Evolutionary conservation across 306 rosid species (phyloP).

Genomic region (Pterocarpus santalinus): DNA sequence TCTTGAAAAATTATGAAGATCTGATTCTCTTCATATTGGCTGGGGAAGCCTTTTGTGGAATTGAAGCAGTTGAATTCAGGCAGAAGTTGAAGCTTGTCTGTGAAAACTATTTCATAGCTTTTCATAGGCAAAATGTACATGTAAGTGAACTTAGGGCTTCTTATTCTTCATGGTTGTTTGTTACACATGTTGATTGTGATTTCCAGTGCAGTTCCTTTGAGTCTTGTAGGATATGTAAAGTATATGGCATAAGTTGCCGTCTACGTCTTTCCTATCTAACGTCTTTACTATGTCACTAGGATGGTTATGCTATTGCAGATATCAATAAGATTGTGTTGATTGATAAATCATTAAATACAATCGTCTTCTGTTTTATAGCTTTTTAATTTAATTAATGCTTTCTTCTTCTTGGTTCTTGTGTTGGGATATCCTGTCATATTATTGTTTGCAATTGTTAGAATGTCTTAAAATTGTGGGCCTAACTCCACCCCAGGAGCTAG

Average conservation of each 20-base stretch:
- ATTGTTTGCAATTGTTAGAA: slow-evolving; percentile 16
- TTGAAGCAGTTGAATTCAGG: slow-evolving; percentile 95
- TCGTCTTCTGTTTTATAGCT: not conserved
- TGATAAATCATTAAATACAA: no score
- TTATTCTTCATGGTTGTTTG: slow-evolving; percentile 35
- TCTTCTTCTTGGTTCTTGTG: slow-evolving; percentile 13
- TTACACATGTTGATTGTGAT: slow-evolving; percentile 40
- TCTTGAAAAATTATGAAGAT: slow-evolving; percentile 96
- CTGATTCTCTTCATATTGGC: slow-evolving; percentile 85
- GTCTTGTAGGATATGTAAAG: slow-evolving; percentile 38
- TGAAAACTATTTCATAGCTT: slow-evolving; percentile 89
- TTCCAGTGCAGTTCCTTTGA: slow-evolving; percentile 18
- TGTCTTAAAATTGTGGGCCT: not conserved
- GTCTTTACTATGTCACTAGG: slow-evolving; percentile 12
- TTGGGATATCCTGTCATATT: slow-evolving; percentile 21
- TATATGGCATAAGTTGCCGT: slow-evolving; percentile 25
- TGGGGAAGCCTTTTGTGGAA: slow-evolving; percentile 98
- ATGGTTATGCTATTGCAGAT: slow-evolving; percentile 11
- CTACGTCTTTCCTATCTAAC: not conserved
- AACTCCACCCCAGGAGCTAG: no score
- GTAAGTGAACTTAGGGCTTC: slow-evolving; percentile 69
- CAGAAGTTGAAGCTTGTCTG: slow-evolving; percentile 93
- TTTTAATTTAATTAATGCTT: not conserved
- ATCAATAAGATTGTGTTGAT: slow-evolving; percentile 11
- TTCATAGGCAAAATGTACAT: slow-evolving; percentile 90